Evolutionary conservation across 441 rosid genomes (phyloP).

Genomic region (Gossypium gossypioides): DNA sequence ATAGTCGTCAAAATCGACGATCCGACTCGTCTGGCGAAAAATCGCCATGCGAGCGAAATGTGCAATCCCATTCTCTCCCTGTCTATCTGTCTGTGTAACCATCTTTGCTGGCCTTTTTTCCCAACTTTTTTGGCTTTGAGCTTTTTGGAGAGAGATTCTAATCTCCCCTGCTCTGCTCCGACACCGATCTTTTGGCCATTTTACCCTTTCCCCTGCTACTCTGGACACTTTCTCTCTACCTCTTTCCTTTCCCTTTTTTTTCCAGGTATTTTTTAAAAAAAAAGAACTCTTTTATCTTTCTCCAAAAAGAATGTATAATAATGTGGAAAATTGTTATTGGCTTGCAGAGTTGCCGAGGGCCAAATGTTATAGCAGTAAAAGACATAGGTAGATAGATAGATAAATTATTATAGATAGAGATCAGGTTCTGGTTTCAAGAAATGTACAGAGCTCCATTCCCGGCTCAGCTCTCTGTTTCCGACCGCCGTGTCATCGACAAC

Average conservation of each 20-base stretch:
- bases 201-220: background rate
- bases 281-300: background rate
- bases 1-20: too few species aligned
- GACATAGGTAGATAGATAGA: background rate
- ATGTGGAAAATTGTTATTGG: background rate
- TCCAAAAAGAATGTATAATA: background rate
- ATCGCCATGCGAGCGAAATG: slow-evolving; percentile 5
- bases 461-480: slow-evolving; percentile 34
- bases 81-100: slow-evolving; percentile 1
- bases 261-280: background rate
- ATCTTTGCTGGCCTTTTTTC: background rate
- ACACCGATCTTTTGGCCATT: background rate
- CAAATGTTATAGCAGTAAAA: background rate
- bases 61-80: background rate
- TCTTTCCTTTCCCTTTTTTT: background rate
- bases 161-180: background rate
- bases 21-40: too few species aligned
- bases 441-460: slow-evolving; percentile 27
- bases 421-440: slow-evolving; percentile 7
- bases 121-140: background rate
- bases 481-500: slow-evolving; percentile 26
- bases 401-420: background rate
- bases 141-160: slow-evolving; percentile 3
- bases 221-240: background rate
- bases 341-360: background rate